Evolutionary conservation across 768 basidiomycete species (phyloP).

Genomic region (Mrakia gelida): DNA sequence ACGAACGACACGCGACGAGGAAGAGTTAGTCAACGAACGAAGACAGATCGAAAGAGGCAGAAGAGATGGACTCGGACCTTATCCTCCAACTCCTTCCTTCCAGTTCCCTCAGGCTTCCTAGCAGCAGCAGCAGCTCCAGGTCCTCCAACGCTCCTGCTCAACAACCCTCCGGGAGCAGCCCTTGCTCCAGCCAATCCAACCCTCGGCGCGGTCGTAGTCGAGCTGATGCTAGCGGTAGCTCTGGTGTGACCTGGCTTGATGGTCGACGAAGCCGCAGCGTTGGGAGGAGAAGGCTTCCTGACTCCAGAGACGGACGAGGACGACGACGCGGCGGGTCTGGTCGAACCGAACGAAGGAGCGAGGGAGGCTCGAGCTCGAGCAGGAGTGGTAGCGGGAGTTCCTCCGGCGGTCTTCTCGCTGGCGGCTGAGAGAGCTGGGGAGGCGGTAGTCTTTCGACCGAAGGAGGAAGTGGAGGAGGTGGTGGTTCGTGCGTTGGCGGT

Average conservation of each 20-base stretch:
- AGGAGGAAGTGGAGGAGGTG: neutral
- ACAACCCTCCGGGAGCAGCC: neutral
- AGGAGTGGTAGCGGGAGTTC: slow-evolving; percentile 7
- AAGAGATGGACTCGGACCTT: slow-evolving; percentile 12
- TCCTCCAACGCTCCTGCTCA: slow-evolving; percentile 4
- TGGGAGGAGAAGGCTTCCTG: slow-evolving; percentile 6
- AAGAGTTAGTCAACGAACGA: neutral
- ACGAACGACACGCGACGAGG: neutral
- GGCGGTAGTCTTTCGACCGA: slow-evolving; percentile 3
- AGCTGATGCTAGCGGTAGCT: neutral
- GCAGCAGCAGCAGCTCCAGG: neutral
- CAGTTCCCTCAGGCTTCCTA: slow-evolving; percentile 1
- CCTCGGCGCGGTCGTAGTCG: neutral
- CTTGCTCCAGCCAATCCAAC: neutral
- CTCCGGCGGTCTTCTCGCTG: neutral
- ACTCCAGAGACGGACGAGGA: neutral
- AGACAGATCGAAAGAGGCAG: neutral
- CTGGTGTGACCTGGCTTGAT: slow-evolving; percentile 11
- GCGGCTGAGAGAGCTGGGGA: slow-evolving; percentile 12
- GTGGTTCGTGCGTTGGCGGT: neutral
- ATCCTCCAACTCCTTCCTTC: slow-evolving; percentile 26
- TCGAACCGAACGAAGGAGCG: slow-evolving; percentile 8
- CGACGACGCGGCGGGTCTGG: neutral
- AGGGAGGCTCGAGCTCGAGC: slow-evolving; percentile 11
- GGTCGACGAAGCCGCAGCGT: neutral